A percentile compares a stretch with the other conserved stretches of the same genome.
Evolutionary conservation across 352 stramenopile species (phyloP).

Genomic region (Pythium diclinum): DNA sequence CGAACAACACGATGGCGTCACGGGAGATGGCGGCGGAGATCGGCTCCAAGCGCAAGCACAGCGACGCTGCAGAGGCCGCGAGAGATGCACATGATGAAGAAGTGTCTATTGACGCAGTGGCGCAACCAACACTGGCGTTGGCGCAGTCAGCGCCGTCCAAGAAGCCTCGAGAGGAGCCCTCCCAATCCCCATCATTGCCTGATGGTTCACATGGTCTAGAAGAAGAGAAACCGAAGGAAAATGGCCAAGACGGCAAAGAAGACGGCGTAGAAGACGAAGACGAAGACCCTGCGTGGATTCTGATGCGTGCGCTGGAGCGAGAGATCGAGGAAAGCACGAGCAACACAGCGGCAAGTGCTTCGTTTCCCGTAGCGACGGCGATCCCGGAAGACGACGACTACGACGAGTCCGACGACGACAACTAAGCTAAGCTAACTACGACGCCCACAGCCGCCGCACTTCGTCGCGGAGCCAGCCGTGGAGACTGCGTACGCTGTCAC

Average conservation of each 20-base stretch:
- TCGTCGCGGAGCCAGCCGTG: constrained; percentile 46
- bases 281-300: constrained; percentile 14
- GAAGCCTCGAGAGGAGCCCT: not conserved
- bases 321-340: constrained; percentile 10
- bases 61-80: not conserved
- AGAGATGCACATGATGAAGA: too few relatives aligned
- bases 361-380: not conserved
- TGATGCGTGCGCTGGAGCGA: constrained; percentile 19
- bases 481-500: constrained; percentile 38
- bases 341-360: not conserved
- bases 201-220: not conserved
- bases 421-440: not conserved
- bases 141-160: not conserved
- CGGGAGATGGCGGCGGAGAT: not conserved
- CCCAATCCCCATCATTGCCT: too few relatives aligned
- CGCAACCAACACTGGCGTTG: not conserved
- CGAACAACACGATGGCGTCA: not conserved
- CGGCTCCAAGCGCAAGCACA: constrained; percentile 8
- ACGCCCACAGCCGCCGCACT: constrained; percentile 20
- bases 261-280: not conserved
- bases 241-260: not conserved
- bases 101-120: not conserved
- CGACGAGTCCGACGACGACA: constrained; percentile 26
- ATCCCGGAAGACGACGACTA: constrained; percentile 31
- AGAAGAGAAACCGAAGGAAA: not conserved